Percentiles rank a stretch among this genome's conserved stretches.
These are phyloP conservation scores for Pleurotus djamor DNA, from an alignment of 768 basidiomycete species.

Conservation along the genomic window DNA sequence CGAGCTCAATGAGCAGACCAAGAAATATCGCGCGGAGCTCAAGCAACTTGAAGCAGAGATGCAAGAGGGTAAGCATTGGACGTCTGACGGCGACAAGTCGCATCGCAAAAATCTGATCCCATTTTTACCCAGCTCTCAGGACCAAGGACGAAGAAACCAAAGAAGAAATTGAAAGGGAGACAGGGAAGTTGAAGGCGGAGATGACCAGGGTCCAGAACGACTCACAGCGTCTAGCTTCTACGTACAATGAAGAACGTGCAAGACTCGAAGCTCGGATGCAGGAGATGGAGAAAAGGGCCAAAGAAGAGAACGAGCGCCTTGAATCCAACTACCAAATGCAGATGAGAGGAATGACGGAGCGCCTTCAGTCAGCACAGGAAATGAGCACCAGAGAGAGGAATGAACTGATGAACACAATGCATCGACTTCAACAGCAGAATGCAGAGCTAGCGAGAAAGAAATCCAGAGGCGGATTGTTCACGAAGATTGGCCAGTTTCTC, in stretches of 20 bases:
- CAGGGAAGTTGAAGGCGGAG: slow-evolving; percentile 28
- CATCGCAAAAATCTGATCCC: background rate
- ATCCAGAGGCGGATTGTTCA: background rate
- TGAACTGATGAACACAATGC: background rate
- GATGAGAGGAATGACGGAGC: background rate
- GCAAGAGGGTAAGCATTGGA: slow-evolving; percentile 18
- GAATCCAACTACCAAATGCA: background rate
- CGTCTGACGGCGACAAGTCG: background rate
- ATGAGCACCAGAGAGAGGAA: background rate
- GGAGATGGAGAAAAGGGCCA: background rate
- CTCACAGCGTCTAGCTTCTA: slow-evolving; percentile 24
- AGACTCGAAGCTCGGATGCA: slow-evolving; percentile 11
- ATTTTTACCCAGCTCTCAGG: slow-evolving; percentile 15
- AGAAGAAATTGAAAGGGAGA: slow-evolving; percentile 31
- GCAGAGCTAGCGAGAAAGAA: background rate
- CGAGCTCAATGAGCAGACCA: slow-evolving; percentile 44
- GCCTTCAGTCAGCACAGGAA: background rate
- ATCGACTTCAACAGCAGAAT: background rate
- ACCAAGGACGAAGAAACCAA: slow-evolving; percentile 33
- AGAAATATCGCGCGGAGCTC: slow-evolving; percentile 47
- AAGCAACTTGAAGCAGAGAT: slow-evolving; percentile 45
- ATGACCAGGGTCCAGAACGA: slow-evolving; percentile 27
- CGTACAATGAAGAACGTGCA: slow-evolving; percentile 26
- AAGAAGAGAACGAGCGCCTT: background rate
- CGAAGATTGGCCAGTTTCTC: background rate